phyloP scores from a whole-genome alignment of 371 early-diverging fungal genomes.

The Mucor sp. region DNA sequence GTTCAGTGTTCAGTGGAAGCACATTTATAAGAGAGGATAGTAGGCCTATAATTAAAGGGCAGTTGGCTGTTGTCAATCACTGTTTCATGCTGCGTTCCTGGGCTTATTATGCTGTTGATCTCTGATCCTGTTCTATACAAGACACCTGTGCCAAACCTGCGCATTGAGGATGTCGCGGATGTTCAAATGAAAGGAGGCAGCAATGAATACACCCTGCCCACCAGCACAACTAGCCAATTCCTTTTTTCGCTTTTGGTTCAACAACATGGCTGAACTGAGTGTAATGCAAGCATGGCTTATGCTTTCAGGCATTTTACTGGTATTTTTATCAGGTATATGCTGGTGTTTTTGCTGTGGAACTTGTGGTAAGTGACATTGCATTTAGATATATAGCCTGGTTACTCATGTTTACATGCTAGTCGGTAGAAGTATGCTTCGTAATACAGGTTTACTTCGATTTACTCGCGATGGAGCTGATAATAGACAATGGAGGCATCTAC shows the following conservation, averaged over 20 bases:
- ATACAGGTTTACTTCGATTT: constrained; percentile 21
- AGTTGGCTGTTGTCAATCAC: too few relatives aligned
- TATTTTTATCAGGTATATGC: constrained; percentile 41
- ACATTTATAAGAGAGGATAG: too few relatives aligned
- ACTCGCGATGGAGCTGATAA: constrained; percentile 15
- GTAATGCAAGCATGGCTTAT: constrained; percentile 31
- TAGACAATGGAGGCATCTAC: constrained; percentile 15
- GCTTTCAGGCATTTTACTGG: constrained; percentile 15
- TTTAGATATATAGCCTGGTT: background rate
- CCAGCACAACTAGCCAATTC: too few relatives aligned
- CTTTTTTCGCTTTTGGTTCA: background rate
- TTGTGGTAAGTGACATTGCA: constrained; percentile 30
- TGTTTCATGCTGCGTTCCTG: too few relatives aligned
- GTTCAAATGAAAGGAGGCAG: too few relatives aligned
- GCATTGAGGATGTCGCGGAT: too few relatives aligned
- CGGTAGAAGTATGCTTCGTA: constrained; percentile 29
- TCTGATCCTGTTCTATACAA: too few relatives aligned
- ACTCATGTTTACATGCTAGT: constrained; percentile 9
- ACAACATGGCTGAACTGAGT: constrained; percentile 14
- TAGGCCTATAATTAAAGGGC: too few relatives aligned
- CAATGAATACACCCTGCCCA: too few relatives aligned
- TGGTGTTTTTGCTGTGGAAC: constrained; percentile 55
- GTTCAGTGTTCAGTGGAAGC: too few relatives aligned
- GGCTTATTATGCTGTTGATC: too few relatives aligned
- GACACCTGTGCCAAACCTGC: too few relatives aligned